Conservation (phyloP, 306 rosid species). For the Pyrus pyrifolia region DNA sequence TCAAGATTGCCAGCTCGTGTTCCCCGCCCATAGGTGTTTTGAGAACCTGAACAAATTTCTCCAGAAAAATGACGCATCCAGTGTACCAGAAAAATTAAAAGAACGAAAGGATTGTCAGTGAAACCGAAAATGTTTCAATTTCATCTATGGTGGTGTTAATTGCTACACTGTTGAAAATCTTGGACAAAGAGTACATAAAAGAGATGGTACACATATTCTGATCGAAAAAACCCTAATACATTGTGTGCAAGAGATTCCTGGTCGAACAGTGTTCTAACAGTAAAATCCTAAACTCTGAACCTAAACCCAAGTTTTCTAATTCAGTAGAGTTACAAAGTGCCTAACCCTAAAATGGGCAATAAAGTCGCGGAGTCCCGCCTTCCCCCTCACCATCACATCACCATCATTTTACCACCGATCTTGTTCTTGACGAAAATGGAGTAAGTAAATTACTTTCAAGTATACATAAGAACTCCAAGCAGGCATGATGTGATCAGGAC, state of each 20-base stretch:
- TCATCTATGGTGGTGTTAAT: conserved; percentile 10
- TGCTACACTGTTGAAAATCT: conserved; percentile 11
- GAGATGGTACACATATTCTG: not conserved
- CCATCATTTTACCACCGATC: conserved; percentile 7
- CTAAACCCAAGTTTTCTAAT: conserved; percentile 13
- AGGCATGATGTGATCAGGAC: conserved; percentile 1
- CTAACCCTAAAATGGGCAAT: conserved; percentile 11
- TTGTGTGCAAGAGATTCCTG: conserved; percentile 5
- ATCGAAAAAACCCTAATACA: conserved; percentile 1
- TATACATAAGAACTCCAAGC: conserved; percentile 31
- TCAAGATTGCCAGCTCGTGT: no score
- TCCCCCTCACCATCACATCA: conserved; percentile 13
- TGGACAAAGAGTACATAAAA: not conserved
- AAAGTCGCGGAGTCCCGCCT: conserved; percentile 1
- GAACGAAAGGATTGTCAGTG: not conserved
- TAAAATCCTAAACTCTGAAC: conserved; percentile 14
- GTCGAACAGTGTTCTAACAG: not conserved
- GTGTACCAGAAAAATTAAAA: not conserved
- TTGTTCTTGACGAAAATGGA: conserved; percentile 11
- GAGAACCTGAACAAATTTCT: not conserved
- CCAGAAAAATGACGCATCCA: not conserved
- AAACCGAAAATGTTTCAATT: not conserved
- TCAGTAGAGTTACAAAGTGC: conserved; percentile 25
- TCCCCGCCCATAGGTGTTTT: no score
- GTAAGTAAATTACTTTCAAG: conserved; percentile 19